A percentile compares a stretch with the other conserved stretches of the same genome.
Conservation (phyloP, 108 stramenopile species). For the Cylindrotheca closterium region DNA sequence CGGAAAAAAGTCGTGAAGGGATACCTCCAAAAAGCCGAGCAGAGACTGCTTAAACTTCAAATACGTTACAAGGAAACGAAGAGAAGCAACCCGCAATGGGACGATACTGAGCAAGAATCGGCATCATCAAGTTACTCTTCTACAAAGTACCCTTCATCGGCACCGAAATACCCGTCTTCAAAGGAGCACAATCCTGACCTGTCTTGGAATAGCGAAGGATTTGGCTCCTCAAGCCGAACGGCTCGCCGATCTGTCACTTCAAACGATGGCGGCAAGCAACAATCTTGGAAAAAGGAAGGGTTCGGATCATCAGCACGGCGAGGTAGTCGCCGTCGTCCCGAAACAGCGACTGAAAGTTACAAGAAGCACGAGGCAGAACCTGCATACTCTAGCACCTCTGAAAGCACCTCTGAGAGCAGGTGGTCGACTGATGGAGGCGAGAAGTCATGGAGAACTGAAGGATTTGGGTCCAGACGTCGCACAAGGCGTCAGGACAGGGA, state of each 20-base stretch:
- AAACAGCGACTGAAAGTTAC: background rate
- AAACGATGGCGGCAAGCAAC: constrained; percentile 13
- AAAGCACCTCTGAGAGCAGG: too few species aligned
- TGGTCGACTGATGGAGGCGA: background rate
- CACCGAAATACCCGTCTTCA: background rate
- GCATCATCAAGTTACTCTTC: background rate
- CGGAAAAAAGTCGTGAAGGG: constrained; percentile 64
- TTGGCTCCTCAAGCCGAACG: too few species aligned
- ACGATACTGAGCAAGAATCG: constrained; percentile 1
- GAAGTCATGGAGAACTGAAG: background rate
- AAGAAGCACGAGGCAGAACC: background rate
- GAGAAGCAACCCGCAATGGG: constrained; percentile 17
- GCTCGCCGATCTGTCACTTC: too few species aligned
- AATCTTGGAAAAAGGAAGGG: constrained; percentile 49
- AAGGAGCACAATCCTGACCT: too few species aligned
- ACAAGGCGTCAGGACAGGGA: background rate
- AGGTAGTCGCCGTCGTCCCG: constrained; percentile 24
- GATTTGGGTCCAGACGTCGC: background rate
- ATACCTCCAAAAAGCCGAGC: constrained; percentile 65
- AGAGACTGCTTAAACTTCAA: constrained; percentile 66
- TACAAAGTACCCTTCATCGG: background rate
- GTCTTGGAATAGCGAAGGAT: background rate
- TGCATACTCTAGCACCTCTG: background rate
- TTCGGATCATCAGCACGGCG: constrained; percentile 42
- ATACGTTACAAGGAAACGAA: constrained; percentile 77